Conservation (phyloP, 2,329 filamentous ascomycete species). For the Boeremia lycopersici region DNA sequence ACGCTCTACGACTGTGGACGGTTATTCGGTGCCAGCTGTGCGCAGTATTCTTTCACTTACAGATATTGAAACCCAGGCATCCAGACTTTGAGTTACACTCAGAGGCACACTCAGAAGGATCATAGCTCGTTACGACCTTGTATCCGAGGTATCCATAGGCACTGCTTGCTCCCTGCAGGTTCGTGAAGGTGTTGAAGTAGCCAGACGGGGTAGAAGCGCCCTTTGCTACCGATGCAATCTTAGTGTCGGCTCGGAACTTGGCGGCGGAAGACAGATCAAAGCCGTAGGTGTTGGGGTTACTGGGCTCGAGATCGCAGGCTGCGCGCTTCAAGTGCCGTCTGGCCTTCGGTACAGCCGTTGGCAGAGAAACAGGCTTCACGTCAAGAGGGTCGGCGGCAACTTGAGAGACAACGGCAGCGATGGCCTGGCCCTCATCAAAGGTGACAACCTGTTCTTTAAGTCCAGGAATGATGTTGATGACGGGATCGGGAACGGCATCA, state of each 20-base stretch:
- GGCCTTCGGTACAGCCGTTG: neutral
- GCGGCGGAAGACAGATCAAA: neutral
- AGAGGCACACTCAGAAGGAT: neutral
- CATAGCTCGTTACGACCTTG: neutral
- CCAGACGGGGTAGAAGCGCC: neutral
- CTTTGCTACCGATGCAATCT: neutral
- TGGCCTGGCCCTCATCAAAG: neutral
- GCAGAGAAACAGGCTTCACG: neutral
- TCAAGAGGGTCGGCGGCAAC: slow-evolving; percentile 1
- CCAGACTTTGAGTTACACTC: neutral
- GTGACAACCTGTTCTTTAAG: slow-evolving; percentile 1
- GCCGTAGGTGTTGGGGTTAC: slow-evolving; percentile 1
- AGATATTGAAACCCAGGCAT: slow-evolving; percentile 6
- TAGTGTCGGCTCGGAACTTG: neutral
- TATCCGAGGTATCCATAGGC: neutral
- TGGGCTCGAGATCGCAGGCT: neutral
- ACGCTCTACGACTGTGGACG: neutral
- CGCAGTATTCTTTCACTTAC: neutral
- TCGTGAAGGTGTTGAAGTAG: neutral
- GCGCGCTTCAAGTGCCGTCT: slow-evolving; percentile 2
- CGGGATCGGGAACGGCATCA: neutral
- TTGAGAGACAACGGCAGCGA: neutral
- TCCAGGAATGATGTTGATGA: neutral
- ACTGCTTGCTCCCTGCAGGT: neutral
- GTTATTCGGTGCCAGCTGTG: neutral